phyloP scores from a whole-genome alignment of 2,329 filamentous ascomycete species.

The Alternaria rosae region DNA sequence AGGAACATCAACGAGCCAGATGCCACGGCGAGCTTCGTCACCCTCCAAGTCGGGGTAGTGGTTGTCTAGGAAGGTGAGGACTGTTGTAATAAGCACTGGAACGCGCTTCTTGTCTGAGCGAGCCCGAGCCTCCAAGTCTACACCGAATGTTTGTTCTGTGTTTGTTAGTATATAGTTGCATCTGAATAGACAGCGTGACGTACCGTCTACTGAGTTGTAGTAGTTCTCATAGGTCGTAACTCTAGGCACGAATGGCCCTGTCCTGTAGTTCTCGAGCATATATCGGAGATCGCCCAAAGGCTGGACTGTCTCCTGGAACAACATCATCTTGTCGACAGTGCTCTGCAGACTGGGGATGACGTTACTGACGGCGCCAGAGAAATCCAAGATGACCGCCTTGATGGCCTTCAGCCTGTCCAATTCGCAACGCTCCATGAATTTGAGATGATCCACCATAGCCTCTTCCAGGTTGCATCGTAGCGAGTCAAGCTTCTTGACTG shows the following conservation, averaged over 20 bases:
- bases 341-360: conserved; percentile 96
- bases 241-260: conserved; percentile 87
- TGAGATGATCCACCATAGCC: conserved; percentile 88
- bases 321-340: conserved; percentile 97
- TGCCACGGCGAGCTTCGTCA: conserved; percentile 87
- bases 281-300: conserved; percentile 89
- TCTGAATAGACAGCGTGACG: conserved; percentile 9
- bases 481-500: conserved; percentile 85
- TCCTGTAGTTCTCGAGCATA: conserved; percentile 94
- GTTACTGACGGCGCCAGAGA: conserved; percentile 96
- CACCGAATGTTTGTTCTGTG: conserved; percentile 90
- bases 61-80: conserved; percentile 93
- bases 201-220: conserved; percentile 91
- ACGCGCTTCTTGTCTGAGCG: conserved; percentile 95
- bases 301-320: conserved; percentile 99
- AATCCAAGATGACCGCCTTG: conserved; percentile 97
- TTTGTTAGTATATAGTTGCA: conserved; percentile 21
- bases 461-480: conserved; percentile 95
- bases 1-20: conserved; percentile 94
- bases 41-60: conserved; percentile 98
- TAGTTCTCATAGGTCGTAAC: conserved; percentile 98
- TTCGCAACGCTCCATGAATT: conserved; percentile 97
- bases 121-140: conserved; percentile 94
- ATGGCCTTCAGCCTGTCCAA: conserved; percentile 95
- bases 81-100: conserved; percentile 87